Percentiles rank a stretch among this genome's conserved stretches.
Evolutionary conservation across 2,329 filamentous ascomycete genomes (phyloP).

Genomic region (Ophiostoma himal-ulmi): DNA sequence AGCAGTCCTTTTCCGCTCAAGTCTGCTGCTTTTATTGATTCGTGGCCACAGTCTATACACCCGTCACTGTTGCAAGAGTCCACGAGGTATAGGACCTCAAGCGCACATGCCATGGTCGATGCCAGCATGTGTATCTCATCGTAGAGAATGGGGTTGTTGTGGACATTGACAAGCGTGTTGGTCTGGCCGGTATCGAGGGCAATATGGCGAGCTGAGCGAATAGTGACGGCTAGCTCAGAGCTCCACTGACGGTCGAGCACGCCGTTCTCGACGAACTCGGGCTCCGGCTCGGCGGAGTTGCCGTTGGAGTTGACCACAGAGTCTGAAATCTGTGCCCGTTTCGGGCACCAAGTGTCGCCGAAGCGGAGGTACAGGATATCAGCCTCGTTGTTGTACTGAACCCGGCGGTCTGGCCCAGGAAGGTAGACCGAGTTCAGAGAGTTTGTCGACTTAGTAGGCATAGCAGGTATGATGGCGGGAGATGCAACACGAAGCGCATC

Average conservation of each 20-base stretch:
- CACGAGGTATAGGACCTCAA: conserved; percentile 33
- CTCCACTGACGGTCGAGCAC: conserved; percentile 33
- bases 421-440: conserved; percentile 29
- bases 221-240: conserved; percentile 28
- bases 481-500: conserved; percentile 19
- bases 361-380: conserved; percentile 33
- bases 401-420: conserved; percentile 27
- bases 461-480: neutral
- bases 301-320: neutral
- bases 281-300: conserved; percentile 6
- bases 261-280: neutral
- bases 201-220: conserved; percentile 29
- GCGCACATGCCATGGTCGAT: conserved; percentile 28
- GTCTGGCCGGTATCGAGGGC: conserved; percentile 32
- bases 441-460: neutral
- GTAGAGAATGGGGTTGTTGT: conserved; percentile 23
- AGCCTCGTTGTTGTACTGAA: conserved; percentile 27
- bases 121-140: conserved; percentile 32
- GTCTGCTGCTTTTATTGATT: neutral
- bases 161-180: conserved; percentile 13
- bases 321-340: neutral
- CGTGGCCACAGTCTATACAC: conserved; percentile 6
- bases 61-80: conserved; percentile 27
- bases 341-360: conserved; percentile 11
- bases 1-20: neutral